These are phyloP conservation scores for Neurospora hispaniola DNA, from an alignment of 495 filamentous ascomycete species.

Conservation along the genomic window DNA sequence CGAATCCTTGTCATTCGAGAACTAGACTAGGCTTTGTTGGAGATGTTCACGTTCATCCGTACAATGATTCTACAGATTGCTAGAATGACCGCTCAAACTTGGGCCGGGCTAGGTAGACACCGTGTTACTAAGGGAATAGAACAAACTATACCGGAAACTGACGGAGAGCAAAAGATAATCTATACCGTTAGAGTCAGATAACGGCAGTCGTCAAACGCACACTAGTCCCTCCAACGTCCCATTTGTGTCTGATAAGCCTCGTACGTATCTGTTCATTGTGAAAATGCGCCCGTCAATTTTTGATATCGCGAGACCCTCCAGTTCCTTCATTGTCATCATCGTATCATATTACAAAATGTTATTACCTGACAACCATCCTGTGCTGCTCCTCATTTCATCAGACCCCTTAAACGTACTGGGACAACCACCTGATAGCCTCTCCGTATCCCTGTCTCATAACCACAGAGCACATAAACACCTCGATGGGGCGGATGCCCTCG, in stretches of 20 bases:
- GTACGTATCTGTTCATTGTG: background rate
- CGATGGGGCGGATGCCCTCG: slow-evolving; percentile 89
- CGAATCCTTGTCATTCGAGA: background rate
- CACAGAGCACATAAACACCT: slow-evolving; percentile 98
- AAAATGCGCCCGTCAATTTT: background rate
- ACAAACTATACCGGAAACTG: background rate
- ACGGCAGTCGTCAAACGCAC: background rate
- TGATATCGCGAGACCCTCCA: background rate
- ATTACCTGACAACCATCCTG: background rate
- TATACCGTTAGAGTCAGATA: background rate
- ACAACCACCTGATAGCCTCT: slow-evolving; percentile 70
- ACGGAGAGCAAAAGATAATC: background rate
- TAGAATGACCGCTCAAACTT: background rate
- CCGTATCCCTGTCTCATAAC: slow-evolving; percentile 93
- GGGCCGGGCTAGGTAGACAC: background rate
- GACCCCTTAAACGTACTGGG: slow-evolving; percentile 57
- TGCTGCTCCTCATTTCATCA: background rate
- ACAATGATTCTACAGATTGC: background rate
- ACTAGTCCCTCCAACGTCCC: background rate
- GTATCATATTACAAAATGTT: slow-evolving; percentile 1
- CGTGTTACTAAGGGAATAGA: background rate
- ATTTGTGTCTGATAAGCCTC: background rate
- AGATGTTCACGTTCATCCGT: background rate
- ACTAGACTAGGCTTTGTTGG: background rate
- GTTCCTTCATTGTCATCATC: background rate